Evolutionary conservation across 148 eudicot genomes (phyloP), one percentile per base, ranked within the genome.

Genomic region (Chenopodium suecicum): DNA sequence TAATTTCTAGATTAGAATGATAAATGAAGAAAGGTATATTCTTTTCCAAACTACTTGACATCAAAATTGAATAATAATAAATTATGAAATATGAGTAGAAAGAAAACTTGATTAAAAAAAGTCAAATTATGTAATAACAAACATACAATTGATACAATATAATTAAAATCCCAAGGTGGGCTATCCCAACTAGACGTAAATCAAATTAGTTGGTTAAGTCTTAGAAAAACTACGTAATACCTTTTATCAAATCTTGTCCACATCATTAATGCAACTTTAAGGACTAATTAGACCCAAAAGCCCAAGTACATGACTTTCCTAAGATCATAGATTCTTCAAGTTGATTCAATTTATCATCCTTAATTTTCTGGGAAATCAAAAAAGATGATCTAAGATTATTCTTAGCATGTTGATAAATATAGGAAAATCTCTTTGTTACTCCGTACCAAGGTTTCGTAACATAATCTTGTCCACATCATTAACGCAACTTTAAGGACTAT

Each of bases 221-320:
- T 48, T 1, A 11, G 52, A 11, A 7, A 9, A 11, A 7, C 1
- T 48, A 11, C 52, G 12, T 11, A 1, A 8, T 1, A 47, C 0
- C 50, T 47, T 11, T 8, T 0, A 54, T 54, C 2, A 13, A 54
- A 16, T 3, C 20, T 54, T 17, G 60, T 54, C 17, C 19, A 13
- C 2, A 14, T 54, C 12, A 9, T n/a, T 65, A 7, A 9, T 23
- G 9, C 25, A 1, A 23, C 23, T 62, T 23, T 7, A 1, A 1
- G n/a, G 60, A 74, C 8, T 77, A 27, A 78, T 74, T 74, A 14
- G 85, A 71, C 78, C 85, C 81, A 83, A 37, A 81, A 83, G 16
- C 73, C 74, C 70, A 83, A 73, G 65, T 64, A 83, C 85, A 83
- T 83, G 46, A 83, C 85, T 63, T 62, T 80, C 73, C 70, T 80